These are phyloP conservation scores for Rosellinia necatrix DNA, from an alignment of 2,329 filamentous ascomycete species.

Conservation along the genomic window DNA sequence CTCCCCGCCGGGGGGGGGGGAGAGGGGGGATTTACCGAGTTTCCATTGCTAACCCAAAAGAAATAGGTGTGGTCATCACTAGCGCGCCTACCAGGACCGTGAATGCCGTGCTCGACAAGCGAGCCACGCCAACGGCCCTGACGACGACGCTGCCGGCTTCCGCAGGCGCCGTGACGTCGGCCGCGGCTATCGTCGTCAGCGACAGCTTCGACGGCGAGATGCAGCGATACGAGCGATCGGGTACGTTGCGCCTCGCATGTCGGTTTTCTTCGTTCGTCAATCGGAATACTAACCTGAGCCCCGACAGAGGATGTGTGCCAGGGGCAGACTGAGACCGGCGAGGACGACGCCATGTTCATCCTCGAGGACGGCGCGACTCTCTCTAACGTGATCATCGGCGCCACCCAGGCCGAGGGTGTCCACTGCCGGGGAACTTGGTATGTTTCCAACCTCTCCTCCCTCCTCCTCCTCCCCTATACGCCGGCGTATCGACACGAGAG, in stretches of 20 bases:
- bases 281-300: too few species aligned
- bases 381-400: slow-evolving; percentile 53
- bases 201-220: slow-evolving; percentile 32
- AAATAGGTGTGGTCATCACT: slow-evolving; percentile 2
- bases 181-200: slow-evolving; percentile 28
- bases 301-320: slow-evolving; percentile 27
- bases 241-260: too few species aligned
- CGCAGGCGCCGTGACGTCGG: slow-evolving; percentile 14
- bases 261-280: too few species aligned
- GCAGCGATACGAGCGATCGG: slow-evolving; percentile 30
- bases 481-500: not conserved
- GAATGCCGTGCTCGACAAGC: slow-evolving; percentile 7
- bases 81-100: slow-evolving; percentile 13
- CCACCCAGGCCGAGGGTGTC: slow-evolving; percentile 51
- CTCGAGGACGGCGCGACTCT: slow-evolving; percentile 48
- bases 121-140: slow-evolving; percentile 14
- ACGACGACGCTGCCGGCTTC: slow-evolving; percentile 22
- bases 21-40: too few species aligned
- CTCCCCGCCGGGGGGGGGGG: too few species aligned
- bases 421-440: slow-evolving; percentile 47
- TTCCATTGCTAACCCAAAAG: not conserved
- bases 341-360: slow-evolving; percentile 32
- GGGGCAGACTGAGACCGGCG: slow-evolving; percentile 32
- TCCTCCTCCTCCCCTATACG: not conserved
- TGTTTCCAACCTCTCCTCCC: not conserved